Conservation (phyloP, 495 filamentous ascomycete genomes). For the Penicillium manginii region DNA sequence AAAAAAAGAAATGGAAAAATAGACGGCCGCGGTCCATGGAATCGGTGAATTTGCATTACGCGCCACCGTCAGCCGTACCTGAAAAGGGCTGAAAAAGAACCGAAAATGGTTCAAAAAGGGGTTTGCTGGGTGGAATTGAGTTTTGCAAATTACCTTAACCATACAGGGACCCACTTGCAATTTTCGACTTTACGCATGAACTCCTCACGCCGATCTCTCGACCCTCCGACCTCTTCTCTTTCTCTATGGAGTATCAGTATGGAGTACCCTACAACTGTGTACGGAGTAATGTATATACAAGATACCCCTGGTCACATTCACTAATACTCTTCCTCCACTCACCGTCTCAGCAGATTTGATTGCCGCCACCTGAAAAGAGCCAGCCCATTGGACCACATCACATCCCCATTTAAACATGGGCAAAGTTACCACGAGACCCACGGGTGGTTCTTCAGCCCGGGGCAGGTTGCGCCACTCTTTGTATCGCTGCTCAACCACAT, state of each 20-base stretch:
- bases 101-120: not conserved
- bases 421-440: conserved; percentile 15
- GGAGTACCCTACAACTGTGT: not conserved
- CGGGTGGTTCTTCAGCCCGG: conserved; percentile 15
- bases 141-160: conserved; percentile 9
- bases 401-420: conserved; percentile 3
- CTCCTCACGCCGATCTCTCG: conserved; percentile 14
- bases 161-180: not conserved
- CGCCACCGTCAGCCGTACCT: not conserved
- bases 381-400: not conserved
- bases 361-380: conserved; percentile 1
- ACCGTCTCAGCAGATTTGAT: not conserved
- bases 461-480: conserved; percentile 1
- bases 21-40: conserved; percentile 1
- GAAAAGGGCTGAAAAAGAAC: not conserved
- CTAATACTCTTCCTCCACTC: not conserved
- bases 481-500: conserved; percentile 7
- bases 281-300: too few relatives aligned
- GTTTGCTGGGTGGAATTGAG: not conserved
- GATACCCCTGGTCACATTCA: too few relatives aligned
- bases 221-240: not conserved
- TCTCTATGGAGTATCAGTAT: not conserved
- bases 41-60: conserved; percentile 10
- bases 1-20: conserved; percentile 2
- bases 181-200: conserved; percentile 13